Conservation (phyloP, 2,329 filamentous ascomycete genomes). For the Penicillium sp. region DNA sequence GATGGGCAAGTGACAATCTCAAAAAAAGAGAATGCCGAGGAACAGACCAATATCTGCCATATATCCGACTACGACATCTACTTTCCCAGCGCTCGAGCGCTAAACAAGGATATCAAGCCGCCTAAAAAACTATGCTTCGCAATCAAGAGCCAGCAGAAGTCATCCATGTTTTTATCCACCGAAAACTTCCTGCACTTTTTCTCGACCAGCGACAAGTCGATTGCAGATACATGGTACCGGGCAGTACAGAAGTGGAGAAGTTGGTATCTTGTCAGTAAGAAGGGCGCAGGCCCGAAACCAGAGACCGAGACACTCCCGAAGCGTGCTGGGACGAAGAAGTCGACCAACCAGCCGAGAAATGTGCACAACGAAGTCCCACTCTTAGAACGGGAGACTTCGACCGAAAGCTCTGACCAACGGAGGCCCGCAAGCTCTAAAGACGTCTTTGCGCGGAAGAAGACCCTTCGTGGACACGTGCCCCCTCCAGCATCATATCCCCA, state of each 20-base stretch:
- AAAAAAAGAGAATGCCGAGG: conserved; percentile 71
- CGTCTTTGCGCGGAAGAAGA: conserved; percentile 28
- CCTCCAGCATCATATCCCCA: conserved; percentile 33
- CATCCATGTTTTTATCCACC: conserved; percentile 74
- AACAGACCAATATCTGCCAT: conserved; percentile 71
- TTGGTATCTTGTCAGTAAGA: conserved; percentile 80
- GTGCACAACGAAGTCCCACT: conserved; percentile 59
- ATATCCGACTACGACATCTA: conserved; percentile 93
- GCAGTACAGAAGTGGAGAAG: conserved; percentile 79
- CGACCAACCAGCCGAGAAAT: conserved; percentile 14
- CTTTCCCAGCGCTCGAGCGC: conserved; percentile 65
- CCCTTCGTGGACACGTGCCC: conserved; percentile 28
- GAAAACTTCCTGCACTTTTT: conserved; percentile 93
- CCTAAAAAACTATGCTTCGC: conserved; percentile 85
- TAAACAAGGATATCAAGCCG: conserved; percentile 70
- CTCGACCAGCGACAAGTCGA: conserved; percentile 67
- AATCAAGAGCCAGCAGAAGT: conserved; percentile 89
- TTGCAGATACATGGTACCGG: conserved; percentile 68
- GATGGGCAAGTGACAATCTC: conserved; percentile 70
- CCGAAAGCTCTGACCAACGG: conserved; percentile 31
- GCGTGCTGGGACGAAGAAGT: conserved; percentile 30
- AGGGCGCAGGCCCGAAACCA: conserved; percentile 54
- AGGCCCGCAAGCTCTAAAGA: conserved; percentile 23
- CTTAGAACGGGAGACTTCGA: conserved; percentile 55
- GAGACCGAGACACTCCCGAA: conserved; percentile 16